These are phyloP conservation scores for Fusarium pilosicola DNA, from an alignment of 2,329 filamentous ascomycete species.

Conservation along the genomic window DNA sequence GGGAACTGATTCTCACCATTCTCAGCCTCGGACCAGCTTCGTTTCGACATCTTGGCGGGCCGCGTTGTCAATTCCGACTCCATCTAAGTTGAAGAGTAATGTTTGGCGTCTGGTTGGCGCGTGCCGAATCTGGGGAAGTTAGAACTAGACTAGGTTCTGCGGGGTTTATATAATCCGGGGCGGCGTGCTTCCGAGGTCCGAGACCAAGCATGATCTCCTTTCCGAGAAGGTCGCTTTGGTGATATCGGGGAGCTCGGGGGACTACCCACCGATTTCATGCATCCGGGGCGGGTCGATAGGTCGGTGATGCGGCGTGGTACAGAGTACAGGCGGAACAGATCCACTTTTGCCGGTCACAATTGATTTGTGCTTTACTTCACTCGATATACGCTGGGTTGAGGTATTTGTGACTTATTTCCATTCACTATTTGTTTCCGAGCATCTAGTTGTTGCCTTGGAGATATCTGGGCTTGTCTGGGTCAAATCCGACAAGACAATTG, in stretches of 20 bases:
- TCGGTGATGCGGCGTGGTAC: not conserved
- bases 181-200: not conserved
- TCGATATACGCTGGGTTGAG: not conserved
- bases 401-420: not conserved
- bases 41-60: constrained; percentile 16
- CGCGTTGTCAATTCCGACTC: not conserved
- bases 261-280: not conserved
- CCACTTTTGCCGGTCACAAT: not conserved
- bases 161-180: constrained; percentile 33
- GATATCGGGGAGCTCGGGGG: not conserved
- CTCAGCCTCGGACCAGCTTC: constrained; percentile 29
- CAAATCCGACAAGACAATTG: constrained; percentile 38
- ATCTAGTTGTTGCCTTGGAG: constrained; percentile 10
- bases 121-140: constrained; percentile 5
- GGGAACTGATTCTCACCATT: constrained; percentile 17
- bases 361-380: not conserved
- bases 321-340: not conserved
- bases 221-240: not conserved
- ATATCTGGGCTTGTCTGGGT: constrained; percentile 34
- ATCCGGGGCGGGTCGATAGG: not conserved
- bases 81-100: not conserved
- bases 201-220: not conserved
- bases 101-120: constrained; percentile 31
- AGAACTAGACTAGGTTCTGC: constrained; percentile 3
- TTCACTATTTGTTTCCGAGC: not conserved